A percentile compares a stretch with the other conserved stretches of the same genome.
Conservation (phyloP, 176 grass and related monocot genomes). For the Oryza australiensis region DNA sequence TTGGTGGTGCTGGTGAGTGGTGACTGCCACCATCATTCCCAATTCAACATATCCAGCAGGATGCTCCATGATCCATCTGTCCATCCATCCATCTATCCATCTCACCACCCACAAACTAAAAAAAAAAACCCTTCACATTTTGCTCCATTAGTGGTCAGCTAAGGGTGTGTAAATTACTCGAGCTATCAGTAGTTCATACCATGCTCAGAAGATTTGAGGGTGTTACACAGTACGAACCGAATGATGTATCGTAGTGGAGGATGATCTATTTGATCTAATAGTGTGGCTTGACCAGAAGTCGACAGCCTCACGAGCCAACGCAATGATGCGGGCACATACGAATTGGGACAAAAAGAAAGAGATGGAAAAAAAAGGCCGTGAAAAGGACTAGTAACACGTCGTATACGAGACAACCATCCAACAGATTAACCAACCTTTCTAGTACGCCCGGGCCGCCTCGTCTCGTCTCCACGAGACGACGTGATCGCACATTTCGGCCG, state of each 20-base stretch:
- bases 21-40: conserved; percentile 27
- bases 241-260: background rate
- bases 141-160: background rate
- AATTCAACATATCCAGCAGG: conserved; percentile 10
- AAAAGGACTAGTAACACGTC: background rate
- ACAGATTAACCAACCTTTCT: background rate
- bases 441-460: no score
- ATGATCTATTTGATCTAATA: background rate
- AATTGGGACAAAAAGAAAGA: conserved; percentile 40
- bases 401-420: background rate
- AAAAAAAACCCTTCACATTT: no score
- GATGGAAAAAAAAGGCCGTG: background rate
- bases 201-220: background rate
- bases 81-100: background rate
- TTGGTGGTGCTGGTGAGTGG: conserved; percentile 5
- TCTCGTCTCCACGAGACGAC: background rate
- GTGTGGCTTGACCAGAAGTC: conserved; percentile 14
- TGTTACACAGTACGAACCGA: background rate
- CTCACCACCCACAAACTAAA: background rate
- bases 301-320: conserved; percentile 21
- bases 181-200: background rate
- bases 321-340: conserved; percentile 17
- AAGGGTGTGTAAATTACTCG: background rate
- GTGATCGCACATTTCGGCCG: background rate
- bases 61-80: background rate